Evolutionary conservation across 2,329 filamentous ascomycete genomes (phyloP).

Genomic region (Triangularia verruculosa): DNA sequence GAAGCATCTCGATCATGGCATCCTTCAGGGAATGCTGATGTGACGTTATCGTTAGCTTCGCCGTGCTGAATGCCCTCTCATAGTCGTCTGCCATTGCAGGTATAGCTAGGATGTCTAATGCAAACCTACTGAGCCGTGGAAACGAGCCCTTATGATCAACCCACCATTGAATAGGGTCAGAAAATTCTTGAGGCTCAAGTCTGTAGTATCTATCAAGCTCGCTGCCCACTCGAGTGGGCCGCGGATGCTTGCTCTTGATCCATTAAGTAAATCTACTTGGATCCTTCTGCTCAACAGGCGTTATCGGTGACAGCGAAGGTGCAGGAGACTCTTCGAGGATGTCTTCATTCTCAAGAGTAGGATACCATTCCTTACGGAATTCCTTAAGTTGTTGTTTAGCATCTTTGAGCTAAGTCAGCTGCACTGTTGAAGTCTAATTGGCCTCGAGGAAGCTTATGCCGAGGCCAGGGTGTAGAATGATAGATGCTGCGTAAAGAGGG

Average conservation of each 20-base stretch:
- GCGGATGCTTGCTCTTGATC: too few species aligned
- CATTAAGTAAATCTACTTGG: background rate
- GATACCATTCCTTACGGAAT: background rate
- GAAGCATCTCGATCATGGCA: too few species aligned
- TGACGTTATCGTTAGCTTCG: too few species aligned
- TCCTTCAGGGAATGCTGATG: too few species aligned
- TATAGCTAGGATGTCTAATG: too few species aligned
- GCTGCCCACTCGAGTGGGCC: too few species aligned
- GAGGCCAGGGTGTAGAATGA: background rate
- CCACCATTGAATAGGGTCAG: background rate
- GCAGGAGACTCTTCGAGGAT: background rate
- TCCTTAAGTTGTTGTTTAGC: background rate
- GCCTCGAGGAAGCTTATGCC: background rate
- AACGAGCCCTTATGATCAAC: background rate
- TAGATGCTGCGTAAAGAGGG: background rate
- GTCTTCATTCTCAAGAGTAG: background rate
- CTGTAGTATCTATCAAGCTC: background rate
- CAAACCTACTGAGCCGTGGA: too few species aligned
- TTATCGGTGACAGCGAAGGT: background rate
- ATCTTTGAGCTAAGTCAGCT: background rate
- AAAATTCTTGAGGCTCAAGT: background rate
- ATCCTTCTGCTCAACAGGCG: background rate
- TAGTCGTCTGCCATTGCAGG: too few species aligned
- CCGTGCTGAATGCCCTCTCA: too few species aligned
- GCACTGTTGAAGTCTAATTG: background rate